These are phyloP conservation scores for Hevea brasiliensis DNA, from an alignment of 345 rosid species.

Conservation along the genomic window DNA sequence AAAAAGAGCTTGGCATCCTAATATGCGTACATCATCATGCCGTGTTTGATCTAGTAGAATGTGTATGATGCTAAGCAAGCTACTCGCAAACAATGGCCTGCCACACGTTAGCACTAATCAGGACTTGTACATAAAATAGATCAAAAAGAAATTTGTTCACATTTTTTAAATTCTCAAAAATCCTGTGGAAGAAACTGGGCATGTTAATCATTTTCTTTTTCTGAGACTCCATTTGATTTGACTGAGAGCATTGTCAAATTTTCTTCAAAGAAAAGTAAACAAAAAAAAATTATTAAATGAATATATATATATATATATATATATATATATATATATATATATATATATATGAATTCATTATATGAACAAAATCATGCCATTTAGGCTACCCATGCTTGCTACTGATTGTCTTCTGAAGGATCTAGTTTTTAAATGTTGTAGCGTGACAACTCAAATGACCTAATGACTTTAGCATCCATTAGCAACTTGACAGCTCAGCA, in stretches of 20 bases:
- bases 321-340: no score
- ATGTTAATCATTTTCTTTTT: not conserved
- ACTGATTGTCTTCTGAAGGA: not conserved
- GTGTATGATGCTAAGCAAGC: conserved; percentile 68
- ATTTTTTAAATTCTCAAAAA: not conserved
- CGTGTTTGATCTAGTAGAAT: conserved; percentile 67
- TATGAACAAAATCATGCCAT: not conserved
- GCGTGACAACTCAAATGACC: not conserved
- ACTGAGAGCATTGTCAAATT: not conserved
- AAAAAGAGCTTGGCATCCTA: conserved; percentile 66
- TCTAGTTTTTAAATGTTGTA: not conserved
- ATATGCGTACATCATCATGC: conserved; percentile 48
- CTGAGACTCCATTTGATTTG: not conserved
- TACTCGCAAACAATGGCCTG: conserved; percentile 76
- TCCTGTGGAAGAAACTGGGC: no score
- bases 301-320: no score
- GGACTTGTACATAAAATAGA: conserved; percentile 2
- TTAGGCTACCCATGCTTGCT: not conserved
- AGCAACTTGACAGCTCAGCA: not conserved
- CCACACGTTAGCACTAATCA: conserved; percentile 15
- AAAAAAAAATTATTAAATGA: not conserved
- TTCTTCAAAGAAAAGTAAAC: not conserved
- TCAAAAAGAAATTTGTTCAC: not conserved
- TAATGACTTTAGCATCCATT: not conserved
- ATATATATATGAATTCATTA: no score